Evolutionary conservation across 2,329 filamentous ascomycete species (phyloP).

Genomic region (Leptosphaerulina australis): DNA sequence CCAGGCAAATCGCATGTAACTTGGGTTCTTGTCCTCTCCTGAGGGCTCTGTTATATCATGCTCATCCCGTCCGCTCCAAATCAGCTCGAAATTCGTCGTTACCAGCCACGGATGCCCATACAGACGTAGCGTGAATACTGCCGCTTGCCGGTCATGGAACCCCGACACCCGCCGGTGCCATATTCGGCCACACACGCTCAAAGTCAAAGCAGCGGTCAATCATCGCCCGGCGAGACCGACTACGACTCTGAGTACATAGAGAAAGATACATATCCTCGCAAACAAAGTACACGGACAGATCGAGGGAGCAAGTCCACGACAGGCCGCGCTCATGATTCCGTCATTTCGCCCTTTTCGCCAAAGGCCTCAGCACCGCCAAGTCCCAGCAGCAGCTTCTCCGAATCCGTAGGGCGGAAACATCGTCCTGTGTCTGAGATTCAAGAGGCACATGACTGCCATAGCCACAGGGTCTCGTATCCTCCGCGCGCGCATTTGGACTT

Average conservation of each 20-base stretch:
- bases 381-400: constrained; percentile 43
- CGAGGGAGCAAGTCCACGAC: constrained; percentile 34
- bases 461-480: constrained; percentile 25
- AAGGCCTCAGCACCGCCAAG: constrained; percentile 44
- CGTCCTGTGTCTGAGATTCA: constrained; percentile 27
- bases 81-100: constrained; percentile 22
- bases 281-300: constrained; percentile 22
- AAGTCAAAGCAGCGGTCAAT: constrained; percentile 18
- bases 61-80: constrained; percentile 32
- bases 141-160: constrained; percentile 39
- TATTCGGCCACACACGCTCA: constrained; percentile 33
- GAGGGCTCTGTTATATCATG: constrained; percentile 44
- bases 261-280: constrained; percentile 30
- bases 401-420: constrained; percentile 24
- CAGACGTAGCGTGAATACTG: constrained; percentile 28
- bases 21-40: constrained; percentile 22
- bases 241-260: constrained; percentile 32
- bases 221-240: constrained; percentile 20
- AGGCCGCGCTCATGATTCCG: constrained; percentile 43
- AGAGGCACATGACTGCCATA: constrained; percentile 1
- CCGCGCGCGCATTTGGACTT: constrained; percentile 42
- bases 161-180: constrained; percentile 39
- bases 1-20: constrained; percentile 19
- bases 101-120: constrained; percentile 36
- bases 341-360: constrained; percentile 48